phyloP scores from a whole-genome alignment of 2,329 filamentous ascomycete genomes.

The Botrytis deweyae region DNA sequence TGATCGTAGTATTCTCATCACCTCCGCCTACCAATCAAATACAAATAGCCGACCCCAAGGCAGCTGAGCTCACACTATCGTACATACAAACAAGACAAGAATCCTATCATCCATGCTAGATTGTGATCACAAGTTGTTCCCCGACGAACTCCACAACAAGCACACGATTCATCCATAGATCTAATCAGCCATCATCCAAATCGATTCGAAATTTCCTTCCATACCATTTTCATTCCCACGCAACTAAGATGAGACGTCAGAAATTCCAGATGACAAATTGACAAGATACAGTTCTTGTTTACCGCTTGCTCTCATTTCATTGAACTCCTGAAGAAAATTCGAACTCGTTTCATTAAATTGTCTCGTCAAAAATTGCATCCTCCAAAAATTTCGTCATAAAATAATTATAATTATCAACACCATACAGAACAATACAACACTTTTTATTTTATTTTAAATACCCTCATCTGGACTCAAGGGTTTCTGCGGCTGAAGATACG shows the following conservation, averaged over 20 bases:
- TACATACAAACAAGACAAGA: not conserved
- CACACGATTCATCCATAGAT: not conserved
- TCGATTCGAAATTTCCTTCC: not conserved
- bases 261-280: not conserved
- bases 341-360: not conserved
- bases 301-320: not conserved
- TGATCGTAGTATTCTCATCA: not conserved
- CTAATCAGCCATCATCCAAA: not conserved
- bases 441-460: not conserved
- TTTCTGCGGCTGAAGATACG: constrained; percentile 32
- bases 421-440: not conserved
- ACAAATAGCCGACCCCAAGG: constrained; percentile 4
- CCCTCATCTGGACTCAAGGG: constrained; percentile 26
- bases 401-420: not conserved
- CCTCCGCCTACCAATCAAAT: not conserved
- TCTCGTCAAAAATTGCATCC: not conserved
- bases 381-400: constrained; percentile 2
- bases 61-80: not conserved
- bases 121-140: not conserved
- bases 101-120: not conserved
- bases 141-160: not conserved
- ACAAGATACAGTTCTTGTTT: not conserved
- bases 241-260: not conserved
- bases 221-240: not conserved
- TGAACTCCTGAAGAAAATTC: not conserved